These are phyloP conservation scores for Fomes fomentarius DNA, from an alignment of 1,284 basidiomycete species.

Conservation along the genomic window DNA sequence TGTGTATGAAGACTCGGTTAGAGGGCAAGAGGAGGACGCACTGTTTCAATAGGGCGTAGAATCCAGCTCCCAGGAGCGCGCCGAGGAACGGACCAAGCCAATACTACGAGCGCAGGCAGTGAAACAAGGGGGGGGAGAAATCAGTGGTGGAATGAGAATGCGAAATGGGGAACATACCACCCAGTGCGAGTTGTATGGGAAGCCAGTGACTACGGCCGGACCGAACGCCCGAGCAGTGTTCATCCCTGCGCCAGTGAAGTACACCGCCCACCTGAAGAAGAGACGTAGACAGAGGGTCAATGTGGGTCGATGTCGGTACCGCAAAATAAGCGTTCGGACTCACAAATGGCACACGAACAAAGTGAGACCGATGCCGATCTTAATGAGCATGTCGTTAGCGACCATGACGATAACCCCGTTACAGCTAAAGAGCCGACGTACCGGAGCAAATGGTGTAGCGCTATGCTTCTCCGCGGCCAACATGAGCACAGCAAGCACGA, in stretches of 20 bases:
- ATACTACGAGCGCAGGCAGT: conserved; percentile 34
- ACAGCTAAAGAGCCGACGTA: conserved; percentile 29
- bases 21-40: conserved; percentile 34
- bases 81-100: conserved; percentile 69
- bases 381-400: background rate
- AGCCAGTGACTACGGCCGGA: conserved; percentile 69
- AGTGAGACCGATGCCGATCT: conserved; percentile 74
- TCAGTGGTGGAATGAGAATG: background rate
- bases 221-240: conserved; percentile 80
- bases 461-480: conserved; percentile 71
- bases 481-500: conserved; percentile 68
- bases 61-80: conserved; percentile 55
- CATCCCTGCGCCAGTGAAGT: conserved; percentile 62
- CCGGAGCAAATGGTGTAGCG: conserved; percentile 74
- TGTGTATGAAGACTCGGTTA: background rate
- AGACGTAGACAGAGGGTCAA: background rate
- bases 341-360: conserved; percentile 70
- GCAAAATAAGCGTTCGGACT: conserved; percentile 33
- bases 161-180: conserved; percentile 44
- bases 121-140: background rate
- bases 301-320: background rate
- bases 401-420: background rate
- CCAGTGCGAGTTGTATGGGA: conserved; percentile 60
- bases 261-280: conserved; percentile 49
- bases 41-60: conserved; percentile 64